A percentile compares a stretch with the other conserved stretches of the same genome.
Evolutionary conservation across 2,329 filamentous ascomycete genomes (phyloP).

Genomic region (Ilyonectria sp.): DNA sequence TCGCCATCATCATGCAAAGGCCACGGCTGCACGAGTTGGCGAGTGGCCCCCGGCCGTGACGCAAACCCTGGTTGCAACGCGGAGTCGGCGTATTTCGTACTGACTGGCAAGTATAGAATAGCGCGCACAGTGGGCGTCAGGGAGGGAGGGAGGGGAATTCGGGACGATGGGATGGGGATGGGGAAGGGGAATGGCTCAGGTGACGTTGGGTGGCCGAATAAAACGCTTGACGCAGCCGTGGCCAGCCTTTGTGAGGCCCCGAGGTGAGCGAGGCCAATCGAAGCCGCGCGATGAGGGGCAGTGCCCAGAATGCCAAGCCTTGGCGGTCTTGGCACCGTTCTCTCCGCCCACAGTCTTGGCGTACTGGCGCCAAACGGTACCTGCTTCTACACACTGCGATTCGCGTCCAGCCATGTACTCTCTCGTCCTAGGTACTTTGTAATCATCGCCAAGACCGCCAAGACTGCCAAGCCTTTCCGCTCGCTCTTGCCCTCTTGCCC

Average conservation of each 20-base stretch:
- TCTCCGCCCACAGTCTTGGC: slow-evolving; percentile 45
- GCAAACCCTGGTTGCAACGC: no score
- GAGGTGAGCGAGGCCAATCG: slow-evolving; percentile 50
- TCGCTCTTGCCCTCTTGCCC: slow-evolving; percentile 55
- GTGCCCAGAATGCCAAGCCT: slow-evolving; percentile 59
- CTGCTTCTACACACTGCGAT: not conserved
- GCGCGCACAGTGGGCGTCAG: not conserved
- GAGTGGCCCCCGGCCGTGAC: no score
- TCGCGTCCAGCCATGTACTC: not conserved
- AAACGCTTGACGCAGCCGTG: slow-evolving; percentile 50
- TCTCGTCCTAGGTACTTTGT: slow-evolving; percentile 36
- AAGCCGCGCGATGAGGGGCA: slow-evolving; percentile 49
- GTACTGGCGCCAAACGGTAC: slow-evolving; percentile 42
- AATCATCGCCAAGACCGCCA: slow-evolving; percentile 52
- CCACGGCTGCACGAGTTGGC: no score
- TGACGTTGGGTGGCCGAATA: slow-evolving; percentile 47
- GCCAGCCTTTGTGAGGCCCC: slow-evolving; percentile 49
- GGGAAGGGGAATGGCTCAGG: slow-evolving; percentile 38
- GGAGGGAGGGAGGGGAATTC: slow-evolving; percentile 10
- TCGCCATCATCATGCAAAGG: not conserved
- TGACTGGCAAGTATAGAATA: not conserved
- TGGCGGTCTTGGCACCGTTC: slow-evolving; percentile 55
- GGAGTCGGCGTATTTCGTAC: not conserved
- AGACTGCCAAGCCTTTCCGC: slow-evolving; percentile 58
- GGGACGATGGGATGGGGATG: slow-evolving; percentile 2